Conservation (phyloP, 257 asterid species). For the Thymus mandschuricus region DNA sequence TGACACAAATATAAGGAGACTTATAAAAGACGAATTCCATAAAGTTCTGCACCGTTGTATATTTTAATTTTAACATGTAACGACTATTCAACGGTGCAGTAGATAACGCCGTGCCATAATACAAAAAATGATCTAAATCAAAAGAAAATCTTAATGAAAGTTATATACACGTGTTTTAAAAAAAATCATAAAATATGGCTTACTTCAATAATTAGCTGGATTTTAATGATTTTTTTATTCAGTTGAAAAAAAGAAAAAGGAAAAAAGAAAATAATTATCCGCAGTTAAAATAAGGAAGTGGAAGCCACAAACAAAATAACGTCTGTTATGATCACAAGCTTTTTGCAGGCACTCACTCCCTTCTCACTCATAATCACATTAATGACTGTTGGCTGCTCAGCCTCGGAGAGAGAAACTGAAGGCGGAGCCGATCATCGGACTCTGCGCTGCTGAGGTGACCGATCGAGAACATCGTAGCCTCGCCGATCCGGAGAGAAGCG, state of each 20-base stretch:
- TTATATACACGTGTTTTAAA: neutral
- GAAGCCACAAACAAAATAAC: constrained; percentile 34
- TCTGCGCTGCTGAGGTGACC: constrained; percentile 25
- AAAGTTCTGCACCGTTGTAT: no score
- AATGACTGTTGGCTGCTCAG: constrained; percentile 32
- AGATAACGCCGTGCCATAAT: no score
- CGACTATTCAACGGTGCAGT: no score
- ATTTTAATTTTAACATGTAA: no score
- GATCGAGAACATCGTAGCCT: constrained; percentile 9
- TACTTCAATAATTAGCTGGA: neutral
- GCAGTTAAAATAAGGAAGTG: constrained; percentile 9
- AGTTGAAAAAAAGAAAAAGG: neutral
- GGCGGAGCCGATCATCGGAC: constrained; percentile 20
- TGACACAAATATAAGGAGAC: neutral
- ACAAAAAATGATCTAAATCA: no score
- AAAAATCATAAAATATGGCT: neutral
- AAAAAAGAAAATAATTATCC: constrained; percentile 2
- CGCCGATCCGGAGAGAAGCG: constrained; percentile 12
- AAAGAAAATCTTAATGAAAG: neutral
- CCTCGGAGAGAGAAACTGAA: neutral
- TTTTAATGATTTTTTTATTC: neutral
- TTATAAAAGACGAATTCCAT: neutral
- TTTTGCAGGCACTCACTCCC: constrained; percentile 33
- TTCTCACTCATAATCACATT: constrained; percentile 35
- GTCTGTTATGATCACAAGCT: constrained; percentile 48